Conservation (phyloP, 176 grass and related monocot genomes). For the Carex kokanica region DNA sequence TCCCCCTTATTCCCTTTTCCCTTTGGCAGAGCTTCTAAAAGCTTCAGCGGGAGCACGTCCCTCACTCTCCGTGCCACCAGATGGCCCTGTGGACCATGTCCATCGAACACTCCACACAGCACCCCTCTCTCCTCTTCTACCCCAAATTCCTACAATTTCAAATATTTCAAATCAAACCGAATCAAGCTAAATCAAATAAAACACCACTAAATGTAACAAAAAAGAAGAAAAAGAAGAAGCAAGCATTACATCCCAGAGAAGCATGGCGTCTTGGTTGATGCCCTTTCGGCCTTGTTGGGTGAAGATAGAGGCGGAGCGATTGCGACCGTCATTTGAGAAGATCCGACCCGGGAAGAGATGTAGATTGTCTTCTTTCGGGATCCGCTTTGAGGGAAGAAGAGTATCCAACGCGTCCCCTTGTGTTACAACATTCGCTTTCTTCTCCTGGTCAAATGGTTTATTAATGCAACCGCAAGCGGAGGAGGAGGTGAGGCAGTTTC, state of each 20-base stretch:
- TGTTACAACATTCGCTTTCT: not conserved
- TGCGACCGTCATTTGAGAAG: conserved; percentile 91
- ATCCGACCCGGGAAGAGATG: conserved; percentile 68
- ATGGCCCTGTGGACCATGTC: conserved; percentile 87
- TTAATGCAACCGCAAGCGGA: not conserved
- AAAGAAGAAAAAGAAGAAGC: not conserved
- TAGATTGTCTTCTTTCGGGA: conserved; percentile 66
- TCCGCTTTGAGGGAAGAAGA: conserved; percentile 23
- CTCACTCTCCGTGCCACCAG: conserved; percentile 79
- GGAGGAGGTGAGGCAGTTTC: conserved; percentile 26
- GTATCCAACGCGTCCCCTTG: too few species aligned
- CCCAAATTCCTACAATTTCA: conserved; percentile 45
- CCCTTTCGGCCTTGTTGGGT: conserved; percentile 95
- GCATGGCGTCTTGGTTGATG: conserved; percentile 99
- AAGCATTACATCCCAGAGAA: conserved; percentile 89
- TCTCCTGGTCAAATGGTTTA: not conserved
- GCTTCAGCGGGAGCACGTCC: conserved; percentile 71
- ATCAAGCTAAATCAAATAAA: not conserved
- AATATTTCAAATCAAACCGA: not conserved
- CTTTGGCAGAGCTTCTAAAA: conserved; percentile 53
- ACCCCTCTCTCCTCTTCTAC: conserved; percentile 53
- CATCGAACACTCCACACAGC: conserved; percentile 95
- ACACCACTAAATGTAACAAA: not conserved
- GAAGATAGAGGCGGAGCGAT: conserved; percentile 56
- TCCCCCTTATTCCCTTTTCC: conserved; percentile 15